Conservation (phyloP, 2,329 filamentous ascomycete species). For the Fusarium tuaranense region DNA sequence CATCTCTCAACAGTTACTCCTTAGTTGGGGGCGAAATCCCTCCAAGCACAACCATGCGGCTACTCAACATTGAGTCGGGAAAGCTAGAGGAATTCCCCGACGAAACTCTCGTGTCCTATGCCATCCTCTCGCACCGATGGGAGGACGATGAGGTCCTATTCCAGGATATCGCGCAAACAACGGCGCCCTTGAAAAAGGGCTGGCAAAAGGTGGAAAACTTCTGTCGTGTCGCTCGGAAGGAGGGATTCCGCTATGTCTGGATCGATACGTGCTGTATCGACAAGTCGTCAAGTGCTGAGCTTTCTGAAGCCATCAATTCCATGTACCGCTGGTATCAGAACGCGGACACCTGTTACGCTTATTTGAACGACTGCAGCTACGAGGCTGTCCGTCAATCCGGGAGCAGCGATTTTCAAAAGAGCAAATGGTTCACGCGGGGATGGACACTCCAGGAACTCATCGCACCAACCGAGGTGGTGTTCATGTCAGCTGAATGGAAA, state of each 20-base stretch:
- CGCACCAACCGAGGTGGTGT: not conserved
- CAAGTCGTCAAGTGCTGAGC: not conserved
- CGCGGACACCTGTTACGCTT: not conserved
- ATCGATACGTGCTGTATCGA: not conserved
- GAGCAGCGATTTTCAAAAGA: not conserved
- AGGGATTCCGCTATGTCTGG: not conserved
- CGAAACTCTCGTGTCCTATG: not conserved
- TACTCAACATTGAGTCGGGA: not conserved
- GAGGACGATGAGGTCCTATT: not conserved
- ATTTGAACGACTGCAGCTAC: not conserved
- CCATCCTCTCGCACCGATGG: not conserved
- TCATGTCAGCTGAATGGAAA: not conserved
- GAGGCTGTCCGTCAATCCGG: not conserved
- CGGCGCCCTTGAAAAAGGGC: not conserved
- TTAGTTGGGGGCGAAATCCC: not conserved
- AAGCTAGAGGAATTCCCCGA: not conserved
- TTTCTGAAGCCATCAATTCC: not conserved
- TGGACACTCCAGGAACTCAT: not conserved
- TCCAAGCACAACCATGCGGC: not conserved
- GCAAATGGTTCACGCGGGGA: not conserved
- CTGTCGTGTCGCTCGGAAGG: not conserved
- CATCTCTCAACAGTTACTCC: too few species aligned
- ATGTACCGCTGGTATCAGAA: not conserved
- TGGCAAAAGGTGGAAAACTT: not conserved
- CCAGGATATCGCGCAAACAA: not conserved